These are phyloP conservation scores for Epichloe hybrida DNA, from an alignment of 2,329 filamentous ascomycete genomes.

Conservation along the genomic window DNA sequence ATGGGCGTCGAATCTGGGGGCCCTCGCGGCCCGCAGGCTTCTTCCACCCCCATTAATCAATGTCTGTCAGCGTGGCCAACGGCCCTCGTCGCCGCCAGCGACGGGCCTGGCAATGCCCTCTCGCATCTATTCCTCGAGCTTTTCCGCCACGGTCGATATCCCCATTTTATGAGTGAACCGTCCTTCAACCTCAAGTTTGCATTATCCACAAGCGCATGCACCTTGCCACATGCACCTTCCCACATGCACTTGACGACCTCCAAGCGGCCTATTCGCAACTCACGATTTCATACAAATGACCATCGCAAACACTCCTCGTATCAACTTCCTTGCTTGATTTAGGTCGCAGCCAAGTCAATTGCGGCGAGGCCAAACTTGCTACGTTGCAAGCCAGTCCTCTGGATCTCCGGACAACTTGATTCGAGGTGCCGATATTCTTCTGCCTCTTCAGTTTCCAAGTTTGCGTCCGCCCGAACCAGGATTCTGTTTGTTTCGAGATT, in stretches of 20 bases:
- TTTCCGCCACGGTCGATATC: not conserved
- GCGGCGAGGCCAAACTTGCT: not conserved
- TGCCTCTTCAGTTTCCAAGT: too few species aligned
- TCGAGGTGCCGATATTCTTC: not conserved
- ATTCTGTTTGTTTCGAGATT: not conserved
- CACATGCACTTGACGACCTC: not conserved
- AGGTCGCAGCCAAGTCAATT: not conserved
- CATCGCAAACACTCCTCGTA: not conserved
- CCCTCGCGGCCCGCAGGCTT: slow-evolving; percentile 4
- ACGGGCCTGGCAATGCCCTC: slow-evolving; percentile 3
- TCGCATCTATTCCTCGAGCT: not conserved
- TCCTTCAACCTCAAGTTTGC: not conserved
- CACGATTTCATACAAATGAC: not conserved
- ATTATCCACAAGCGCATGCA: not conserved
- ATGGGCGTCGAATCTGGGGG: slow-evolving; percentile 18
- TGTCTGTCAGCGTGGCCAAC: not conserved
- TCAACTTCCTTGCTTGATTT: not conserved
- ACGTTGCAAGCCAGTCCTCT: not conserved
- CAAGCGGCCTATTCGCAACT: not conserved
- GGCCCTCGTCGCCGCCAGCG: not conserved
- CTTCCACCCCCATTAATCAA: not conserved
- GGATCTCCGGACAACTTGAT: not conserved
- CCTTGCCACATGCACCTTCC: not conserved
- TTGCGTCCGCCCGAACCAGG: not conserved
- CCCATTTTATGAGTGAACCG: not conserved